Evolutionary conservation across 2,329 filamentous ascomycete genomes (phyloP), one percentile per base, ranked within the genome.

Genomic region (Ceratocystis colombiana): DNA sequence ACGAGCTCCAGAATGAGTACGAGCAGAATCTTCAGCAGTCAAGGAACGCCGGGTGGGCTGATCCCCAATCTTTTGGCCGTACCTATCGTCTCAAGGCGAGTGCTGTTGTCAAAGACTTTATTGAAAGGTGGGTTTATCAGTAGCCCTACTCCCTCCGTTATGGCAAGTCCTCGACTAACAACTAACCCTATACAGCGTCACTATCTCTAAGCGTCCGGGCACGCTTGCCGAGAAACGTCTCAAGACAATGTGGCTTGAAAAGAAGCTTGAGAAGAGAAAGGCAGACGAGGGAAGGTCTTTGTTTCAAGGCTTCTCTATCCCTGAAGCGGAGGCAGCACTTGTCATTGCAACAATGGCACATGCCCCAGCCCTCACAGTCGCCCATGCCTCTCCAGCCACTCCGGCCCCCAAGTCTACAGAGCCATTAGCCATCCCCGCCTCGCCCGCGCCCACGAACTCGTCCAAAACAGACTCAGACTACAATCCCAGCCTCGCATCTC

Each of bases 71-170:
- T 17, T 86, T 84, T 72, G 88, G 87, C n/a, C 80, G 82, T 33
- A 77, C 84, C 25, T 86, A 87, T 73, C 83, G 83, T 68, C 75
- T 91, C 65, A 80, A 83, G 0, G 84, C 84, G 68, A 79, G 79
- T 71, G 85, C 85, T 45, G 79, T 91, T 70, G 82, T 88, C 71
- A 78, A 86, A 12, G 86, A 90, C 72, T 91, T 96, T 73, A 84
- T 96, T 62, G 78, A 82, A 30, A 30, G 37, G 63, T 64, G 25
- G 25, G 63, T 64, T n/a, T 37, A 30, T 25, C 5, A 3, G n/a
- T 17, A 25, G n/a, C 28, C 28, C 20, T n/a, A 2, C 33, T 17
- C 28, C 22, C 48, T 28, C 8, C 48, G 25, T 28, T 5, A 15
- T 33, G 12, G 8, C 15, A n/a, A 25, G 20, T 3, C 20, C 17